Percentiles rank a stretch among this genome's conserved stretches.
Conservation (phyloP, 306 rosid species). For the Gleditsia sinensis region DNA sequence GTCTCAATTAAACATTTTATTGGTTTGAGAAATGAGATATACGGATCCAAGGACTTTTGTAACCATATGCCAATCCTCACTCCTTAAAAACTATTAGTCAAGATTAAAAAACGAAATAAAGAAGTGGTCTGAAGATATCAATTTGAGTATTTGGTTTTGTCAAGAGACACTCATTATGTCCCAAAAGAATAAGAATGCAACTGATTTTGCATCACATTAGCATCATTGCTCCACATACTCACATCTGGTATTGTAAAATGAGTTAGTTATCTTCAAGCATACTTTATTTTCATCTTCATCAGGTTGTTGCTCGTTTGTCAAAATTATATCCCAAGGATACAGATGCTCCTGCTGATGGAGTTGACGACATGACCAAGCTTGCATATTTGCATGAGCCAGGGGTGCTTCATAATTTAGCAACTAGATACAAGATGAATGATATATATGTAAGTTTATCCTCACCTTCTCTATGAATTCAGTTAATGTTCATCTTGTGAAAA, state of each 20-base stretch:
- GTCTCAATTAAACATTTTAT: background rate
- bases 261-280: background rate
- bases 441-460: conserved; percentile 71
- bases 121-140: conserved; percentile 14
- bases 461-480: conserved; percentile 37
- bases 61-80: conserved; percentile 2
- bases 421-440: conserved; percentile 70
- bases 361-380: conserved; percentile 91
- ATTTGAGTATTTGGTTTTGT: conserved; percentile 13
- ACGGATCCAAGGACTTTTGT: background rate
- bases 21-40: background rate
- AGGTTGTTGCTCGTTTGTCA: conserved; percentile 75
- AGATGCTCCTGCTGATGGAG: conserved; percentile 65
- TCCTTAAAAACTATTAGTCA: conserved; percentile 1
- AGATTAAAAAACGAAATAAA: background rate
- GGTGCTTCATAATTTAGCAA: conserved; percentile 75
- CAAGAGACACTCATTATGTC: conserved; percentile 6
- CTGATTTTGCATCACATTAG: conserved; percentile 24
- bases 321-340: conserved; percentile 72
- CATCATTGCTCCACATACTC: background rate
- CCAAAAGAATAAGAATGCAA: conserved; percentile 23
- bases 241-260: conserved; percentile 22
- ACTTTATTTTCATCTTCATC: conserved; percentile 30
- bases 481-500: conserved; percentile 35
- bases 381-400: conserved; percentile 94